Percentiles rank a stretch among this genome's conserved stretches.
phyloP scores from a whole-genome alignment of 2,329 filamentous ascomycete species.

The Beauveria bassiana region DNA sequence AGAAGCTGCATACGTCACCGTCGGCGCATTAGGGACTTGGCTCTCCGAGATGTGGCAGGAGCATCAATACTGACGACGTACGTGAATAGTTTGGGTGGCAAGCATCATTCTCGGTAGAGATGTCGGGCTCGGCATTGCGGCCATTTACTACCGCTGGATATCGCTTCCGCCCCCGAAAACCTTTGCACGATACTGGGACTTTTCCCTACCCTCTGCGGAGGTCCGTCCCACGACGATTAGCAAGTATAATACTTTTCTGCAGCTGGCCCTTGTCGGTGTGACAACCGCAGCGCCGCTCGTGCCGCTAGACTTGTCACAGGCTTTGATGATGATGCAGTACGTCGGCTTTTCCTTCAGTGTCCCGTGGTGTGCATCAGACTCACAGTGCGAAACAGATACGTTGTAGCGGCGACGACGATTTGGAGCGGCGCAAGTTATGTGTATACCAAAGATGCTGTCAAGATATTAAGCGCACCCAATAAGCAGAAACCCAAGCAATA shows the following conservation, averaged over 20 bases:
- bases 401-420: conserved; percentile 81
- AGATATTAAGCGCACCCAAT: conserved; percentile 52
- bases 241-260: conserved; percentile 90
- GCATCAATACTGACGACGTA: not conserved
- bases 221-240: conserved; percentile 77
- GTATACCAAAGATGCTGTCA: conserved; percentile 84
- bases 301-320: conserved; percentile 43
- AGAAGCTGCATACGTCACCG: not conserved
- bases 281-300: conserved; percentile 76
- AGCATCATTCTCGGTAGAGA: conserved; percentile 88
- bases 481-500: conserved; percentile 9
- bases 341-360: conserved; percentile 22
- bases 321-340: conserved; percentile 58
- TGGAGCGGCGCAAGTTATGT: conserved; percentile 94
- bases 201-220: conserved; percentile 80
- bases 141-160: conserved; percentile 94
- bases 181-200: conserved; percentile 91
- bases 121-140: conserved; percentile 70
- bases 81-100: conserved; percentile 65
- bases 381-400: conserved; percentile 45
- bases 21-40: not conserved
- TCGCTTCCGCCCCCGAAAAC: conserved; percentile 91
- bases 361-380: not conserved
- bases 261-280: conserved; percentile 76
- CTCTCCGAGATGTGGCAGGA: not conserved